Percentiles rank a stretch among this genome's conserved stretches.
phyloP scores from a whole-genome alignment of 1,139 yeast genomes.

The Yamadazyma sp. region DNA sequence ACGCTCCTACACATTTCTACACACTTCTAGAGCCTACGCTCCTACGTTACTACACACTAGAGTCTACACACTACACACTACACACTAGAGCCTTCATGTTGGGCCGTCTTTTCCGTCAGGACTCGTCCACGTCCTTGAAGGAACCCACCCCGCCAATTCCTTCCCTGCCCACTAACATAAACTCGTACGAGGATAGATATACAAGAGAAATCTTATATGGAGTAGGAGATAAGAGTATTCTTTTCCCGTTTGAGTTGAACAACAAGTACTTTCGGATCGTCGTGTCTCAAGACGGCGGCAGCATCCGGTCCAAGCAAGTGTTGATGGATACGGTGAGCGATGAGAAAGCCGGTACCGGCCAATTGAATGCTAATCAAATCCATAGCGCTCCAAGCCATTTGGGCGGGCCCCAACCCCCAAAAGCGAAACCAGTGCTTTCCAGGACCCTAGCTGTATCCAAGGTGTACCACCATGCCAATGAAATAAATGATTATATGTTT shows the following conservation, averaged over 20 bases:
- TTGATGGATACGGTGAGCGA: conserved; percentile 46
- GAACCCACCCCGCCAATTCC: conserved; percentile 14
- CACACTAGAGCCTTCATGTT: no score
- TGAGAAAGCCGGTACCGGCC: conserved; percentile 2
- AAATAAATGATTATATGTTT: conserved; percentile 53
- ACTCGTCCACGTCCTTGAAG: conserved; percentile 14
- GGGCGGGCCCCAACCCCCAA: no score
- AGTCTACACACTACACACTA: no score
- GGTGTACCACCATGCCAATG: conserved; percentile 41
- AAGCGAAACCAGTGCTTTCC: conserved; percentile 6
- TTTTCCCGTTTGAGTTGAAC: conserved; percentile 33
- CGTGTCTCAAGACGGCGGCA: conserved; percentile 55
- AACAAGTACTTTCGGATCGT: conserved; percentile 41
- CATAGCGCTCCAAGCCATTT: no score
- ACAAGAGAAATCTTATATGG: conserved; percentile 46
- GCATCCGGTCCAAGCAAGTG: conserved; percentile 46
- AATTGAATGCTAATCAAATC: background rate
- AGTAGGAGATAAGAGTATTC: conserved; percentile 29
- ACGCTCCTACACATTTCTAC: no score
- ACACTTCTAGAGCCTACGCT: no score
- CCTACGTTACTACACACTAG: no score
- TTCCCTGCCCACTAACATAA: conserved; percentile 17
- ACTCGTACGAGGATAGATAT: conserved; percentile 42
- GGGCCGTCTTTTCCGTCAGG: conserved; percentile 30
- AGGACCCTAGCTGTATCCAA: conserved; percentile 23